phyloP scores from a whole-genome alignment of 257 asterid genomes.

The Misopates orontium region DNA sequence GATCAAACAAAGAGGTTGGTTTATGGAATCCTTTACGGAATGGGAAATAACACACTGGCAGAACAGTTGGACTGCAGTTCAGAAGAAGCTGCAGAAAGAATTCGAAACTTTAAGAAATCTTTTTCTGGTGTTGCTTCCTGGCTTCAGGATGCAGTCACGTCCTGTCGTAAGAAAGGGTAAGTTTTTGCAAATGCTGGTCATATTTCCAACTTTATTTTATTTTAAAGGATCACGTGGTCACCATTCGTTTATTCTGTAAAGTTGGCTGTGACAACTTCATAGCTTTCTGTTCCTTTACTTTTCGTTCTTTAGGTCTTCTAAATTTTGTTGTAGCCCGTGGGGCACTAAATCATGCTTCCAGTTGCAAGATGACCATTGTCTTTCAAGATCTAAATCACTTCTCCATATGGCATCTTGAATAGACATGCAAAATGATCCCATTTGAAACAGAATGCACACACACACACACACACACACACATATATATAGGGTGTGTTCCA shows the following conservation, averaged over 20 bases:
- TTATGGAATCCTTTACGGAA: constrained; percentile 90
- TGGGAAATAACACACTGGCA: constrained; percentile 82
- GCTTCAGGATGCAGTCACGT: constrained; percentile 84
- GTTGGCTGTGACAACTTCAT: constrained; percentile 20
- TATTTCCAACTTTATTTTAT: constrained; percentile 9
- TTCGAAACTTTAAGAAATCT: constrained; percentile 69
- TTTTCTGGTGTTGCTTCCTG: constrained; percentile 91
- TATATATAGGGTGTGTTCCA: too few species aligned
- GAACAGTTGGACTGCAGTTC: constrained; percentile 79
- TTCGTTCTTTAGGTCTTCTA: constrained; percentile 2
- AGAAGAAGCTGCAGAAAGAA: constrained; percentile 80
- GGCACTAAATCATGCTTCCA: constrained; percentile 2
- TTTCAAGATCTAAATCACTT: constrained; percentile 2
- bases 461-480: too few species aligned
- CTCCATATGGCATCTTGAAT: background rate
- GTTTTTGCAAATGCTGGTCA: constrained; percentile 28
- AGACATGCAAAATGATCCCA: too few species aligned
- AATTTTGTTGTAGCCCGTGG: constrained; percentile 4
- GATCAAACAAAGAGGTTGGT: constrained; percentile 85
- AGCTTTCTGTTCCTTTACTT: constrained; percentile 10
- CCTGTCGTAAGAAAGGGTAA: constrained; percentile 88
- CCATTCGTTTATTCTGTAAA: background rate
- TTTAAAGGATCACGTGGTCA: background rate
- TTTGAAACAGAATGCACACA: too few species aligned
- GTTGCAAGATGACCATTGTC: background rate